phyloP scores from a whole-genome alignment of 768 basidiomycete species.

The Hypholoma sublateritium region DNA sequence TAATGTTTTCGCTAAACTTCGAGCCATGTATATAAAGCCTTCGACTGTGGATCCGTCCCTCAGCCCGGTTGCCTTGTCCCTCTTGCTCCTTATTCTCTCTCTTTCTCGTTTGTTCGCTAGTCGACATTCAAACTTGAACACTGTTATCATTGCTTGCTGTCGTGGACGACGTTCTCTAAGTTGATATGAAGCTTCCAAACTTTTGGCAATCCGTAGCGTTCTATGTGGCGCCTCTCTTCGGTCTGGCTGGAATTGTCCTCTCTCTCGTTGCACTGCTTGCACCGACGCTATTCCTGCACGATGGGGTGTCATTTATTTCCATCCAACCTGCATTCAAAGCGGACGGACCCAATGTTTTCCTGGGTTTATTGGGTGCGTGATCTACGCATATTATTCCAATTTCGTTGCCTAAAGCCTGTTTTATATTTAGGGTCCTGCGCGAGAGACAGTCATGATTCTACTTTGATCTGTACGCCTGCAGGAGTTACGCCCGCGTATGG shows the following conservation, averaged over 20 bases:
- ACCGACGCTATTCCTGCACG: slow-evolving; percentile 58
- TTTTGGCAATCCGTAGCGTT: slow-evolving; percentile 68
- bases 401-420: not conserved
- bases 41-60: not conserved
- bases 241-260: slow-evolving; percentile 65
- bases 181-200: slow-evolving; percentile 60
- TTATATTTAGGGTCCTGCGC: slow-evolving; percentile 64
- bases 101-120: slow-evolving; percentile 18
- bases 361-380: slow-evolving; percentile 64
- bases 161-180: not conserved
- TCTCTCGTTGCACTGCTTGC: slow-evolving; percentile 69
- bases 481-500: slow-evolving; percentile 62
- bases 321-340: slow-evolving; percentile 51
- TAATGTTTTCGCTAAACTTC: slow-evolving; percentile 1
- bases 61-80: slow-evolving; percentile 7
- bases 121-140: slow-evolving; percentile 15
- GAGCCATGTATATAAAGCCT: slow-evolving; percentile 11
- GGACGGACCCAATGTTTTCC: slow-evolving; percentile 69
- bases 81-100: slow-evolving; percentile 3
- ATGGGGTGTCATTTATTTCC: slow-evolving; percentile 61
- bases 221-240: slow-evolving; percentile 66
- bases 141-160: no score
- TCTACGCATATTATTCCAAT: no score
- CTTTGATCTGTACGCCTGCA: slow-evolving; percentile 55
- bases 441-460: slow-evolving; percentile 44